A percentile compares a stretch with the other conserved stretches of the same genome.
These are phyloP conservation scores for Pseudocercospora cruenta DNA, from an alignment of 2,329 filamentous ascomycete species.

Conservation along the genomic window DNA sequence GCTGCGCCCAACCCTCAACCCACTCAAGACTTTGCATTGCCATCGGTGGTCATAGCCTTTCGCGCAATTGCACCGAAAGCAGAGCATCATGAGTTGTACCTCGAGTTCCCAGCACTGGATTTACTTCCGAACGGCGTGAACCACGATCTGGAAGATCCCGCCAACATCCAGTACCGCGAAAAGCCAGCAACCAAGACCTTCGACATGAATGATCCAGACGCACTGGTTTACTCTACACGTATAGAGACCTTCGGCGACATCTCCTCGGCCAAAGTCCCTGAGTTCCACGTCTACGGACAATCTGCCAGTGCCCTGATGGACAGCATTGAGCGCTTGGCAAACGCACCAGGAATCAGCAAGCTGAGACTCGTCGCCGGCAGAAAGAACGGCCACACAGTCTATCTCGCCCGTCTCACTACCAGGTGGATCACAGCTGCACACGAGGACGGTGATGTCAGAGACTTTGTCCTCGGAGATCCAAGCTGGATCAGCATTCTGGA, in stretches of 20 bases:
- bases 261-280: not conserved
- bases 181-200: not conserved
- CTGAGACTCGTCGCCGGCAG: not conserved
- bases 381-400: not conserved
- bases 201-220: not conserved
- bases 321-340: not conserved
- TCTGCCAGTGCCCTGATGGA: not conserved
- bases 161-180: conserved; percentile 2
- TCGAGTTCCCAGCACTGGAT: conserved; percentile 7
- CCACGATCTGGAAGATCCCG: not conserved
- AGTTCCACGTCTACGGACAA: not conserved
- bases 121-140: not conserved
- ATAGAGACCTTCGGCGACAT: not conserved
- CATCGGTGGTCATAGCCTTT: not conserved
- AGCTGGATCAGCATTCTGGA: not conserved
- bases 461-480: not conserved
- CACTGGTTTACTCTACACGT: not conserved
- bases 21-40: not conserved
- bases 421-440: not conserved
- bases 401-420: not conserved
- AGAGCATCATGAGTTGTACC: conserved; percentile 4
- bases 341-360: conserved; percentile 8
- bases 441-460: not conserved
- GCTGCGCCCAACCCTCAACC: not conserved
- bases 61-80: not conserved